Evolutionary conservation across 495 filamentous ascomycete genomes (phyloP), one percentile per base, ranked within the genome.

Genomic region (Aspergillus sparsus): DNA sequence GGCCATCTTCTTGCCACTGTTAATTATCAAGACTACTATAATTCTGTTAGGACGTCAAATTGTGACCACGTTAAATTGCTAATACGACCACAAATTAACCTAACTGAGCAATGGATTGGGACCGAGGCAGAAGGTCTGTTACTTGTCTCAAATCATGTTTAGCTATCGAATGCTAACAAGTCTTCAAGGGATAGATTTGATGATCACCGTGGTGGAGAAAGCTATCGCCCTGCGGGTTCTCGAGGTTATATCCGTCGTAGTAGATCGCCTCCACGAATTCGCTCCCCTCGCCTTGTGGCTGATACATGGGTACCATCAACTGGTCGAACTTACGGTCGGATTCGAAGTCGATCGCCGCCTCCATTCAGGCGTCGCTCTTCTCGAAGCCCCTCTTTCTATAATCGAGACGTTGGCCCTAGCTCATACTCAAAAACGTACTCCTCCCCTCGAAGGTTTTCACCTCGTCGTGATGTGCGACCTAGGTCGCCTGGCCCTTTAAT

Each of bases 141-240:
- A 31, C 7, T 33, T 55, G 0, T 8, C 21, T n/a, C 18, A 11
- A 11, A 27, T 32, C 39, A 34, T 37, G 15, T 27, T 27, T 27
- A 27, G 21, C 1, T 27, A 3, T 27, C 27, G 16, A 7, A 31
- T 46, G 52, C 32, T 47, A n/a, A 57, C 2, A 13, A 21, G 18
- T 33, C 12, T 35, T 53, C 33, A 51, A 13, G 31, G 52, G 15
- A 12, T 60, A 83, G 81, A 66, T 82, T 81, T 68, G 77, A 82
- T 63, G 77, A 81, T n/a, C 74, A 77, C n/a, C 68, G 77, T 57
- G 77, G 79, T n/a, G 78, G 79, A 27, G 81, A 83, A 63, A 81
- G 79, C 55, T 83, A 83, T 71, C 78, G 81, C 11, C 80, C 81
- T 37, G 71, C 70, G 15, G 73, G 76, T 49, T 58, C 61, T 59